Percentiles rank a stretch among this genome's conserved stretches.
Evolutionary conservation across 176 grass and related monocot genomes (phyloP).

Genomic region (Otatea glauca): DNA sequence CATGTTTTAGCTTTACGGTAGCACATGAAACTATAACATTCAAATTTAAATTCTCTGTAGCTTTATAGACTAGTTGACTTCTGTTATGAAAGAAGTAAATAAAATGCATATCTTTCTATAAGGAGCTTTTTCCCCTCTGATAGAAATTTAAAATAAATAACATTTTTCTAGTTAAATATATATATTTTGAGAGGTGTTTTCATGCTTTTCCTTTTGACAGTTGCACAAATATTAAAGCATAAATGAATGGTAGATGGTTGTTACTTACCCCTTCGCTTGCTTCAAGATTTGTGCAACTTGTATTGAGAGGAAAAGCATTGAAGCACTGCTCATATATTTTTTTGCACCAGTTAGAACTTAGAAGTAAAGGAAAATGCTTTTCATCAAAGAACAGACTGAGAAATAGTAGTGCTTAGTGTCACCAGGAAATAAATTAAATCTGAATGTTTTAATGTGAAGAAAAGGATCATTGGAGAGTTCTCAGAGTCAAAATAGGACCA

Average conservation of each 20-base stretch:
- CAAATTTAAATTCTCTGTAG: neutral
- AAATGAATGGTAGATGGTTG: no score
- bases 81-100: neutral
- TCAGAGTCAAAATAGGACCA: conserved; percentile 6
- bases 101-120: neutral
- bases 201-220: no score
- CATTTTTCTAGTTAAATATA: neutral
- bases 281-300: no score
- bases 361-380: conserved; percentile 23
- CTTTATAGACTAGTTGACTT: conserved; percentile 1
- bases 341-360: neutral
- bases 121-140: neutral
- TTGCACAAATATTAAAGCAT: no score
- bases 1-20: neutral
- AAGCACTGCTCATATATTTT: no score
- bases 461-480: neutral
- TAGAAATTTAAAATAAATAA: neutral
- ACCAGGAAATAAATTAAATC: neutral
- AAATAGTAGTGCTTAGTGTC: neutral
- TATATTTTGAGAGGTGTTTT: no score
- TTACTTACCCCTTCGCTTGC: no score
- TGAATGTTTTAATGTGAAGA: neutral
- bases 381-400: neutral
- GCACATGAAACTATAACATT: neutral
- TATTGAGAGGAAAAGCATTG: no score